Conservation (phyloP, 495 filamentous ascomycete species). For the Cercophora sp. region DNA sequence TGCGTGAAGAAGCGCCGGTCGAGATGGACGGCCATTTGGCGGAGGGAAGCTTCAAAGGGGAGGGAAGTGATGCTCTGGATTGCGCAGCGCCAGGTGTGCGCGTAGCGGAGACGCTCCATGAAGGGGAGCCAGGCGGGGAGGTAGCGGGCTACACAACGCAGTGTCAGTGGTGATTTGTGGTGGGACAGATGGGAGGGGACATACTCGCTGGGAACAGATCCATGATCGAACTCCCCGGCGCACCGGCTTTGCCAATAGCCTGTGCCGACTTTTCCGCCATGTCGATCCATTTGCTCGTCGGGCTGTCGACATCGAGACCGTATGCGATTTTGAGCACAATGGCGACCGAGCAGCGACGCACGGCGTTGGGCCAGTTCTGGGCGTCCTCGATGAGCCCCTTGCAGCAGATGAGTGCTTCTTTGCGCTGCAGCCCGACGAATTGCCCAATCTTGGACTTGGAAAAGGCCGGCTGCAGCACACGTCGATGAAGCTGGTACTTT, state of each 20-base stretch:
- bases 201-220: slow-evolving; percentile 40
- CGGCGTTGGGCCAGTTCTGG: slow-evolving; percentile 20
- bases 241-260: slow-evolving; percentile 42
- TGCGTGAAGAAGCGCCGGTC: slow-evolving; percentile 33
- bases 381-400: slow-evolving; percentile 24
- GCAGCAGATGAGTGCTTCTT: slow-evolving; percentile 31
- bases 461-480: slow-evolving; percentile 38
- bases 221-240: slow-evolving; percentile 43
- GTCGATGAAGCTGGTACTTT: slow-evolving; percentile 43
- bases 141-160: slow-evolving; percentile 28
- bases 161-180: background rate
- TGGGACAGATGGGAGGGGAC: slow-evolving; percentile 1
- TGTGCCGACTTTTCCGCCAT: slow-evolving; percentile 41
- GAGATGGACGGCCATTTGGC: slow-evolving; percentile 21
- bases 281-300: slow-evolving; percentile 39
- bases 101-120: slow-evolving; percentile 35
- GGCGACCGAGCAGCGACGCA: slow-evolving; percentile 27
- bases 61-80: slow-evolving; percentile 31
- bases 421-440: slow-evolving; percentile 29
- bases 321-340: slow-evolving; percentile 39
- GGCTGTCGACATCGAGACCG: slow-evolving; percentile 38
- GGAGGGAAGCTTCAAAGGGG: slow-evolving; percentile 28
- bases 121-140: slow-evolving; percentile 41
- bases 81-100: slow-evolving; percentile 32
- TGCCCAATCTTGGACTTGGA: slow-evolving; percentile 32